Base-by-base conservation (phyloP, 2,329 filamentous ascomycete genomes). In the Chaetomium sp. region DNA sequence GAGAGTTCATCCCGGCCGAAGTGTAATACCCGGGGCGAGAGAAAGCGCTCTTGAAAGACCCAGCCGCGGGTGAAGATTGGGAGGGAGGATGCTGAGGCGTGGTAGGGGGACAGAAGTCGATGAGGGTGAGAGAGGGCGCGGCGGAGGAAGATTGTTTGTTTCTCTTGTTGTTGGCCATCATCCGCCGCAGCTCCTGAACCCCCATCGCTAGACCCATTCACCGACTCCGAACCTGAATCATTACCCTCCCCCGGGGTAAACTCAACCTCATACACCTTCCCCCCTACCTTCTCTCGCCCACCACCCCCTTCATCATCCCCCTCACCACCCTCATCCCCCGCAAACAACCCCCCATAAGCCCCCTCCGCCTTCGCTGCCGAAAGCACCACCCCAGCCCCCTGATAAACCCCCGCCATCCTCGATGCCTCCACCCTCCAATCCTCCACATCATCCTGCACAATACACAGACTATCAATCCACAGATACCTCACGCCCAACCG, bases 21-120 rank as follows among this genome's bases (percentile, higher is more conserved):
- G 50, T 61, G 59, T n/a, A 62, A 49, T 8, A 59, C 55, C 12
- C 62, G 60, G 10, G 54, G 40, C 4, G 60, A 59, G 2, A 67
- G 53, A 6, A 62, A 42, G 11, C 59, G 59, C 34, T 66, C 64
- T 42, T 67, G 62, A 5, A 62, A 57, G 14, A 62, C 61, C 63
- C 63, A 67, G 19, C 60, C 63, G 41, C 62, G 56, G 10, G 27
- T 53, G 33, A 60, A 55, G 1, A 56, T 47, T 2, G 63, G 57
- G 11, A 55, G 47, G 38, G 38, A 5, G 1, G 49, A 32, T n/a
- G 41, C 12, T 2, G 45, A 12, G 2, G 45, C 48, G 36, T 53
- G 48, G 50, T 44, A 47, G 9, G 46, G 55, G 12, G 49, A 47
- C 33, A 53, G 33, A 10, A 52, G 19, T 36, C 52, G 55, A 32